Evolutionary conservation across 345 rosid species (phyloP).

Genomic region (Moringa oleifera): DNA sequence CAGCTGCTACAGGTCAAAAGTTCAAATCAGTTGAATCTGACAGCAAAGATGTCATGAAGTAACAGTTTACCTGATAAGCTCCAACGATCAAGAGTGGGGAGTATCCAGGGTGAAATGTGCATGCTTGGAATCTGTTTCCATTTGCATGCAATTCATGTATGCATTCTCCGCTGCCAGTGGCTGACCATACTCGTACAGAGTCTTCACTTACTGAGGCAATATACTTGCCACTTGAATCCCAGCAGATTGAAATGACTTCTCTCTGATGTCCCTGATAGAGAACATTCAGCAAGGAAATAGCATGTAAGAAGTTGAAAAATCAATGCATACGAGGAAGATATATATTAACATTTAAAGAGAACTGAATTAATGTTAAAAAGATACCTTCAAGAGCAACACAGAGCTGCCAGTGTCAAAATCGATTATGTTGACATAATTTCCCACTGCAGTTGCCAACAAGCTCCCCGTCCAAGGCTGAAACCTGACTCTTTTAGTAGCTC

Average conservation of each 20-base stretch:
- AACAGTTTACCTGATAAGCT: conserved; percentile 21
- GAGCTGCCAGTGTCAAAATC: conserved; percentile 22
- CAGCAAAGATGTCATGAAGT: too few species aligned
- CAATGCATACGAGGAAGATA: background rate
- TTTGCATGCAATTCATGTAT: conserved; percentile 15
- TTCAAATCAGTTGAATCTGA: background rate
- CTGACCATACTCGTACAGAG: conserved; percentile 25
- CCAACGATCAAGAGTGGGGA: conserved; percentile 25
- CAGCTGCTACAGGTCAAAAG: background rate
- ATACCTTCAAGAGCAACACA: conserved; percentile 21
- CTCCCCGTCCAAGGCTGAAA: conserved; percentile 24
- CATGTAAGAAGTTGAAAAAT: background rate
- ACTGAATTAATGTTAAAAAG: background rate
- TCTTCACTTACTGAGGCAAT: conserved; percentile 33
- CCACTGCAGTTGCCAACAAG: conserved; percentile 23
- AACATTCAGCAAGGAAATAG: background rate
- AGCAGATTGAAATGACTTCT: conserved; percentile 25
- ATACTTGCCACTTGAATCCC: conserved; percentile 26
- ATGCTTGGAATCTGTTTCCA: conserved; percentile 30
- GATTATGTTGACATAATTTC: conserved; percentile 20
- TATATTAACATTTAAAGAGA: background rate
- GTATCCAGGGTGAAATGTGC: conserved; percentile 27
- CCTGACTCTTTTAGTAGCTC: conserved; percentile 25
- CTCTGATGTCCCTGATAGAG: conserved; percentile 26
- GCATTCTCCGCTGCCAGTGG: conserved; percentile 11